Evolutionary conservation across 768 basidiomycete genomes (phyloP), one percentile per base, ranked within the genome.

Genomic region (Postia placenta): DNA sequence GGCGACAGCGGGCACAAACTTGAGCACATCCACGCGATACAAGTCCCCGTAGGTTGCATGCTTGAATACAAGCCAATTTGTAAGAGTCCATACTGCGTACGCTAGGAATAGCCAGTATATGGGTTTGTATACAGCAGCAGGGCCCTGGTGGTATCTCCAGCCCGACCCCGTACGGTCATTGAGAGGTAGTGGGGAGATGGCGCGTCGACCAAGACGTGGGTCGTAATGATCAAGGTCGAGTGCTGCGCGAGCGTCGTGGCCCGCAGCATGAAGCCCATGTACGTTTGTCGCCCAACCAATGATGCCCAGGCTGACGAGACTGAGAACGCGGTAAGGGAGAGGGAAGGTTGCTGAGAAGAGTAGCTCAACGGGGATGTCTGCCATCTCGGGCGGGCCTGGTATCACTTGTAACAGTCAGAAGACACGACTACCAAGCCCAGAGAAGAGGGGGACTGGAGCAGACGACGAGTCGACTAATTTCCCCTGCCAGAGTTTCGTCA

Each of bases 241-340:
- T 3, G 81, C 81, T 53, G 73, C 66, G 12, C 78, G 71, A 0
- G 79, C 81, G 64, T 99, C 92, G 35, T 98, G 68, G 19, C 87
- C 84, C 14, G 85, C 70, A 11, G 74, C 56, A 54, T 84, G 73
- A 40, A 98, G 80, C 42, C 87, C 79, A 65, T 98, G 94, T 5
- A 98, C 68, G 66, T 98, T 99, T 27, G 85, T 81, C 0, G 92
- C 92, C 93, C 95, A 99, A 53, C 85, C 85, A 3, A 95, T 70
- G 48, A 93, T 78, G 11, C 91, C 93, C 27, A 90, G 57, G 17
- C 88, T 86, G 47, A 80, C 73, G 50, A 96, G 75, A 56, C 80
- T 77, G 50, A 96, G 77, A 22, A 92, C 90, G 53, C 96, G 87
- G 64, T 92, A 97, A 0, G 96, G 95, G 1, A 99, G 76, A 11